Evolutionary conservation across 1,139 yeast species (phyloP).

Genomic region (Ogataea hybrid): DNA sequence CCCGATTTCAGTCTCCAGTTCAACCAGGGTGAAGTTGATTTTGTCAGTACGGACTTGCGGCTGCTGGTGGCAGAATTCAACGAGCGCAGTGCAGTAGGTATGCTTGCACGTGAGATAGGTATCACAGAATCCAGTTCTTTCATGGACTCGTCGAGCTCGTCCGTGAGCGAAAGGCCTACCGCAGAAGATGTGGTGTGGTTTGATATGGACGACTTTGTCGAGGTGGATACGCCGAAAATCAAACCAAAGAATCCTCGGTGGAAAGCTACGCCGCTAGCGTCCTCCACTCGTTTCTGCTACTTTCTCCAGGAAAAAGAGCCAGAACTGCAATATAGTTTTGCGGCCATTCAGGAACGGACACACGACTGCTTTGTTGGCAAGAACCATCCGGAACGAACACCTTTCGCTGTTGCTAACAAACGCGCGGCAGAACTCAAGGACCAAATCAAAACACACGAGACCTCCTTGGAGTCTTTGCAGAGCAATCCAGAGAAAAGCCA

Average conservation of each 20-base stretch:
- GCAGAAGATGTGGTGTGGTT: slow-evolving; percentile 53
- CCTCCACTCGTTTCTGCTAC: slow-evolving; percentile 75
- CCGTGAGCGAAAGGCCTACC: slow-evolving; percentile 19
- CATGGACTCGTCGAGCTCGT: slow-evolving; percentile 17
- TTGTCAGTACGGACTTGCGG: slow-evolving; percentile 69
- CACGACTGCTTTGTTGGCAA: slow-evolving; percentile 68
- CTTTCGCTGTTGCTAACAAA: slow-evolving; percentile 40
- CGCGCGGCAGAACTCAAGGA: slow-evolving; percentile 45
- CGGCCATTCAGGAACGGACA: slow-evolving; percentile 29
- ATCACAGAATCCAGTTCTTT: slow-evolving; percentile 21
- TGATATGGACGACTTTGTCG: slow-evolving; percentile 78
- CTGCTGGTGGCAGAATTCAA: slow-evolving; percentile 66
- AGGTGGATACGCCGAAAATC: slow-evolving; percentile 55
- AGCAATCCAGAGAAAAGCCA: slow-evolving; percentile 21
- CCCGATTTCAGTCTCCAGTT: slow-evolving; percentile 60
- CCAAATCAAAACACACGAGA: slow-evolving; percentile 40
- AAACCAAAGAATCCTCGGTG: slow-evolving; percentile 55
- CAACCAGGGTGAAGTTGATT: slow-evolving; percentile 74
- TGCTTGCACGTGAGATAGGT: slow-evolving; percentile 45
- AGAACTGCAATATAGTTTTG: slow-evolving; percentile 49
- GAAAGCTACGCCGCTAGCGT: slow-evolving; percentile 60
- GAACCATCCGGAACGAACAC: slow-evolving; percentile 54
- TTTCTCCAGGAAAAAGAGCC: slow-evolving; percentile 59
- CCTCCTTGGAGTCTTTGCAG: slow-evolving; percentile 35
- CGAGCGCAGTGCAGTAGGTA: slow-evolving; percentile 50